Percentiles rank a stretch among this genome's conserved stretches.
phyloP scores from a whole-genome alignment of 306 rosid species.

The Pyrus communis region DNA sequence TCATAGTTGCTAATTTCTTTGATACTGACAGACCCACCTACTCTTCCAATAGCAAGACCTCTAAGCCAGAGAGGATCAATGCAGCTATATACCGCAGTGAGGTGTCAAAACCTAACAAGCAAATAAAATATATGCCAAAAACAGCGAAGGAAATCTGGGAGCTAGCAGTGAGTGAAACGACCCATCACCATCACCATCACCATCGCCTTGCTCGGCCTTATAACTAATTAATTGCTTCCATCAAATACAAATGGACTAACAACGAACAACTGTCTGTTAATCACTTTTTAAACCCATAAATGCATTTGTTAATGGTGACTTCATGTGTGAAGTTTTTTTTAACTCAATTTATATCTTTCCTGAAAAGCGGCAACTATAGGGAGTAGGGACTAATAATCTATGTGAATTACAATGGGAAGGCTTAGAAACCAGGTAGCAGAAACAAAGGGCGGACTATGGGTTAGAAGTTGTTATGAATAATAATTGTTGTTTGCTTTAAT shows the following conservation, averaged over 20 bases:
- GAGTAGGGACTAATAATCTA: neutral
- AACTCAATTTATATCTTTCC: neutral
- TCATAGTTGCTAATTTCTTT: neutral
- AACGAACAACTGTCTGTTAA: neutral
- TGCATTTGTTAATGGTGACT: neutral
- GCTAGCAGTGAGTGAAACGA: neutral
- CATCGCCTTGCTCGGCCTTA: neutral
- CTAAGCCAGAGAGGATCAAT: constrained; percentile 17
- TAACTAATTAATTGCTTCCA: neutral
- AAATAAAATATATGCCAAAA: neutral
- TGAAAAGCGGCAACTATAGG: neutral
- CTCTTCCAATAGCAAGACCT: neutral
- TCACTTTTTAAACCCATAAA: neutral
- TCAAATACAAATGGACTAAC: neutral
- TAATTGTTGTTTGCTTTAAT: constrained; percentile 16
- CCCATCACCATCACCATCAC: neutral
- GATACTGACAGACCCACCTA: neutral
- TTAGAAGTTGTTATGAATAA: constrained; percentile 10
- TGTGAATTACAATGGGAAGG: constrained; percentile 7
- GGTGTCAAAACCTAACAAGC: constrained; percentile 8
- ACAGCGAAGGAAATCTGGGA: constrained; percentile 20
- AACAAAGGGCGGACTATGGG: constrained; percentile 44
- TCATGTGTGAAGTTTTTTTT: neutral
- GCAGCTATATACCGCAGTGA: constrained; percentile 1
- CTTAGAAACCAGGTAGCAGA: constrained; percentile 39